phyloP scores from a whole-genome alignment of 352 stramenopile genomes.

The Phytophthora uliginosa region DNA sequence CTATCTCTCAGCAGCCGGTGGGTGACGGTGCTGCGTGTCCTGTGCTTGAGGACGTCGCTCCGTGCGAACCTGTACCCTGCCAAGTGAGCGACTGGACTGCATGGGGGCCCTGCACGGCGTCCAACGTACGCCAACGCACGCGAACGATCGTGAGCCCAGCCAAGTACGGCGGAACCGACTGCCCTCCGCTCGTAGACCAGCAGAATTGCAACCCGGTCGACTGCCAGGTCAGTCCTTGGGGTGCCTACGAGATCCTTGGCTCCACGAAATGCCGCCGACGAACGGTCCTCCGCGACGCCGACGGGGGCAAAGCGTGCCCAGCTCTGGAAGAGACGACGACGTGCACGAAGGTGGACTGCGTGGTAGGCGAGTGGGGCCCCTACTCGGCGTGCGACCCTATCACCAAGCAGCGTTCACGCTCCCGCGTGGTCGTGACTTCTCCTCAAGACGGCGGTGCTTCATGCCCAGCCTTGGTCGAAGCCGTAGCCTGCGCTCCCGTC shows the following conservation, averaged over 20 bases:
- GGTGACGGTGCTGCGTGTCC: conserved; percentile 66
- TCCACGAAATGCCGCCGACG: conserved; percentile 57
- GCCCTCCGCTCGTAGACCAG: conserved; percentile 48
- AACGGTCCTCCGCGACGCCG: conserved; percentile 39
- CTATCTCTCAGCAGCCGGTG: conserved; percentile 52
- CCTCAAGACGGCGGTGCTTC: conserved; percentile 59
- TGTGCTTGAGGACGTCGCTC: conserved; percentile 44
- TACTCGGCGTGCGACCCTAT: conserved; percentile 49
- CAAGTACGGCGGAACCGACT: conserved; percentile 58
- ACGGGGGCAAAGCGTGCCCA: conserved; percentile 57
- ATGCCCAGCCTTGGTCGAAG: conserved; percentile 50
- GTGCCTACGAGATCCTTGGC: conserved; percentile 49
- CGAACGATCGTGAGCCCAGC: conserved; percentile 52
- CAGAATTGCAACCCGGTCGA: conserved; percentile 77
- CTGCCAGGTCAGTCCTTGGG: conserved; percentile 69
- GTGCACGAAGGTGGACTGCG: conserved; percentile 54
- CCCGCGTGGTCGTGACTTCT: conserved; percentile 46
- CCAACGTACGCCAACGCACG: conserved; percentile 49
- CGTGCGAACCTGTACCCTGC: conserved; percentile 63
- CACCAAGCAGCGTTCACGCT: conserved; percentile 56
- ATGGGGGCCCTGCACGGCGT: conserved; percentile 51
- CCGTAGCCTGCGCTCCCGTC: conserved; percentile 46
- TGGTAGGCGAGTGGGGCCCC: conserved; percentile 56
- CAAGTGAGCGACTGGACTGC: conserved; percentile 60
- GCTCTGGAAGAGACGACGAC: conserved; percentile 52